Percentiles rank a stretch among this genome's conserved stretches.
These are phyloP conservation scores for Brassica balearica DNA, from an alignment of 441 rosid species.

Conservation along the genomic window DNA sequence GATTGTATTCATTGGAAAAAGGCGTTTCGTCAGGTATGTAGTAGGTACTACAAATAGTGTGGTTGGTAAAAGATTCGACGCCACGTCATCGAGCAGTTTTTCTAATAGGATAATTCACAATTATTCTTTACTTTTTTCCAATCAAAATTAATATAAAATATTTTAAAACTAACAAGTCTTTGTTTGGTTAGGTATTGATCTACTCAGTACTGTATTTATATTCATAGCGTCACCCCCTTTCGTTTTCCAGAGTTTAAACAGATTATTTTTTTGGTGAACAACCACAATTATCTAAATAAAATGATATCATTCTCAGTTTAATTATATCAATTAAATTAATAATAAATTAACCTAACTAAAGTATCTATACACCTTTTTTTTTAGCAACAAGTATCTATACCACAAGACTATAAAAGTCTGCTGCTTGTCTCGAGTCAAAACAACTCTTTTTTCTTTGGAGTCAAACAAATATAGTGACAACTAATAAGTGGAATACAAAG, in stretches of 20 bases:
- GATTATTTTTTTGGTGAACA: neutral
- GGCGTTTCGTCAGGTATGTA: constrained; percentile 26
- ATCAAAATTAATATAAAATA: neutral
- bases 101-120: constrained; percentile 21
- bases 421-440: constrained; percentile 6
- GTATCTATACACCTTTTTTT: neutral
- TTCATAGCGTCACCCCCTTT: constrained; percentile 15
- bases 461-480: constrained; percentile 14
- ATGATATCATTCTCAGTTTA: neutral
- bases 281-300: neutral
- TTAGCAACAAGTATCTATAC: neutral
- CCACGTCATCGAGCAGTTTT: constrained; percentile 8
- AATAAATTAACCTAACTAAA: neutral
- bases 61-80: constrained; percentile 39
- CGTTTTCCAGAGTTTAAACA: constrained; percentile 13
- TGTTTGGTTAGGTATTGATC: constrained; percentile 13
- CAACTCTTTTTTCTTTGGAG: neutral
- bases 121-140: neutral
- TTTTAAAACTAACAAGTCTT: neutral
- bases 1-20: constrained; percentile 4
- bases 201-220: neutral
- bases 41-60: constrained; percentile 32
- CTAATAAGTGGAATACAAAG: neutral
- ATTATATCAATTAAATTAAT: neutral
- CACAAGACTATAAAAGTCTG: neutral